Evolutionary conservation across 139 green algal genomes (phyloP).

Genomic region (Coelastrella sp.): DNA sequence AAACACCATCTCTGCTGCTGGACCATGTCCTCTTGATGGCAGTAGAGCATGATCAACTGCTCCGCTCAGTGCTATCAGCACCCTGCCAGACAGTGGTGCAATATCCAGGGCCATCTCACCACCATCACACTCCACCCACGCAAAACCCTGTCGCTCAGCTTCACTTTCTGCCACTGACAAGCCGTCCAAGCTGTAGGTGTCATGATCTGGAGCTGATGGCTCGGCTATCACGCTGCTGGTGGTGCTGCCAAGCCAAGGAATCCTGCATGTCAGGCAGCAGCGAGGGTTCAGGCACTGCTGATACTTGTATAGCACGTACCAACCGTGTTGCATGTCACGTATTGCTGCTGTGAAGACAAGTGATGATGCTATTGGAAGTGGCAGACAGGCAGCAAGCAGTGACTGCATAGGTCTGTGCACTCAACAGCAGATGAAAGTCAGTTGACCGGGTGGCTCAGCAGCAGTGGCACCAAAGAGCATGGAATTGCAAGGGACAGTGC

Average conservation of each 20-base stretch:
- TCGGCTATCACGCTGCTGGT: slow-evolving; percentile 59
- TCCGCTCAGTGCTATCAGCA: slow-evolving; percentile 67
- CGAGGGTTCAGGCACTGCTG: not conserved
- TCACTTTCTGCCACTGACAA: slow-evolving; percentile 40
- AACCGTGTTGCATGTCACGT: too few species aligned
- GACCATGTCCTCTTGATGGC: slow-evolving; percentile 35
- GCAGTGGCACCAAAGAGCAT: too few species aligned
- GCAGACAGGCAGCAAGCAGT: too few species aligned
- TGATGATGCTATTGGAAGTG: too few species aligned
- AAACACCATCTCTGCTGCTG: slow-evolving; percentile 49
- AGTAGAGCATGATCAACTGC: slow-evolving; percentile 70
- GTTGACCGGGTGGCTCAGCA: too few species aligned
- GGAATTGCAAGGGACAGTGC: too few species aligned
- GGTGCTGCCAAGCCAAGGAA: slow-evolving; percentile 47
- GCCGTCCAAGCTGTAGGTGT: slow-evolving; percentile 51
- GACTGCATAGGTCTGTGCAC: too few species aligned
- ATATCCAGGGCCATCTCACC: slow-evolving; percentile 62
- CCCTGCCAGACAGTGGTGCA: slow-evolving; percentile 56
- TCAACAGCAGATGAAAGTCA: too few species aligned
- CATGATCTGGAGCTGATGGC: slow-evolving; percentile 47
- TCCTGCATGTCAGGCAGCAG: not conserved
- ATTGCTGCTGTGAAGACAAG: too few species aligned
- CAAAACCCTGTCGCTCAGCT: slow-evolving; percentile 45
- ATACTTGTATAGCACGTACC: not conserved
- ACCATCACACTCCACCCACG: slow-evolving; percentile 53